Percentiles rank a stretch among this genome's conserved stretches.
Conservation (phyloP, 139 green algal genomes). For the Chlamydomonas incerta region DNA sequence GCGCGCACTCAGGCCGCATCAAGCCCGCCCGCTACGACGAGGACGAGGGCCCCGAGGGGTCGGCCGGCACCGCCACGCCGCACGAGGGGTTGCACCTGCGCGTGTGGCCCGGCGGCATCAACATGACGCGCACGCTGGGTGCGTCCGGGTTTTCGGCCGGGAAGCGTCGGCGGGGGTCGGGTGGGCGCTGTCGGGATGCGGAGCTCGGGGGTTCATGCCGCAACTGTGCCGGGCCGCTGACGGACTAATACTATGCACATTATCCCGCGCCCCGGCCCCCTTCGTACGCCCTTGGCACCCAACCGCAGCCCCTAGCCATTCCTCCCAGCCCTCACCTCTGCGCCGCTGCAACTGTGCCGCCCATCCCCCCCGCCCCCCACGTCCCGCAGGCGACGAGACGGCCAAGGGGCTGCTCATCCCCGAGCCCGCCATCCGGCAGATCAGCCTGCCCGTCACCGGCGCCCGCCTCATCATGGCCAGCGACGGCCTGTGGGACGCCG, state of each 20-base stretch:
- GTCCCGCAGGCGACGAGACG: conserved; percentile 63
- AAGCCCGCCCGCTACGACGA: conserved; percentile 24
- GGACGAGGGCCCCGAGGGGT: conserved; percentile 8
- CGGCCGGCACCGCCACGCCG: neutral
- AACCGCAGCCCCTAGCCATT: too few species aligned
- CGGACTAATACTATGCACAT: too few species aligned
- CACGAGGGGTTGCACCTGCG: conserved; percentile 55
- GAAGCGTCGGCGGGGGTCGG: too few species aligned
- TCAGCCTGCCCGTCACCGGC: conserved; percentile 82
- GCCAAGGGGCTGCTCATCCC: conserved; percentile 42
- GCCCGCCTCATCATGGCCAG: conserved; percentile 87
- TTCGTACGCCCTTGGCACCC: too few species aligned
- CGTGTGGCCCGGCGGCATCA: conserved; percentile 93
- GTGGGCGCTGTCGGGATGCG: too few species aligned
- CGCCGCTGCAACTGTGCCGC: neutral
- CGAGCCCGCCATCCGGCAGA: conserved; percentile 46
- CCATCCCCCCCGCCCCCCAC: too few species aligned
- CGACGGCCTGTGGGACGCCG: conserved; percentile 93
- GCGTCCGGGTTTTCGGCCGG: too few species aligned
- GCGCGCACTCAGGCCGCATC: conserved; percentile 10
- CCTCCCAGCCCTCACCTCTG: neutral
- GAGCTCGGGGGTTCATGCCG: too few species aligned
- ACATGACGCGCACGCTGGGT: conserved; percentile 88
- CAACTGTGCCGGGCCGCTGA: too few species aligned
- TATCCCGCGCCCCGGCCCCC: too few species aligned